A percentile compares a stretch with the other conserved stretches of the same genome.
phyloP scores from a whole-genome alignment of 768 basidiomycete genomes.

The Tulasnella sp. region DNA sequence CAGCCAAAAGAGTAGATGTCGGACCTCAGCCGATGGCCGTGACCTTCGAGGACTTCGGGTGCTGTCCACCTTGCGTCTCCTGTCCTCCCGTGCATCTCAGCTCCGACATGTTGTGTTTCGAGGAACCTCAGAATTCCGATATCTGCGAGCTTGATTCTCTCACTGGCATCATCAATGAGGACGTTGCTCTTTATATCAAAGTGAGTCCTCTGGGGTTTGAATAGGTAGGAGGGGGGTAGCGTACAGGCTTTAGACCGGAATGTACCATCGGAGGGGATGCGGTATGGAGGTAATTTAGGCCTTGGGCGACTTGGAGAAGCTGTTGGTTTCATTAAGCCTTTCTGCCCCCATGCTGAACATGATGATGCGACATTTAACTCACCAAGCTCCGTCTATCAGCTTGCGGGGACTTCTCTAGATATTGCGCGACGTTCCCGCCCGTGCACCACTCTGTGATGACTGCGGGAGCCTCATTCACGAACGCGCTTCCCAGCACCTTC shows the following conservation, averaged over 20 bases:
- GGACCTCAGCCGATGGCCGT: not conserved
- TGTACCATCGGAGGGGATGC: not conserved
- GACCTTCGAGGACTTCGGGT: slow-evolving; percentile 2
- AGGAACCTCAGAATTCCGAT: not conserved
- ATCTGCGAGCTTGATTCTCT: not conserved
- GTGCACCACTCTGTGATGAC: not conserved
- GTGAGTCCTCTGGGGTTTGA: not conserved
- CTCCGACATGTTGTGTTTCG: not conserved
- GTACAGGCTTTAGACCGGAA: not conserved
- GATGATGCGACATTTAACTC: not conserved
- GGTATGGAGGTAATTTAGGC: not conserved
- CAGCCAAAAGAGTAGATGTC: not conserved
- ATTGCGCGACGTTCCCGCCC: not conserved
- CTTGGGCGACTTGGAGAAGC: not conserved
- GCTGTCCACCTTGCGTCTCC: slow-evolving; percentile 9
- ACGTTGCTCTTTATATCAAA: not conserved
- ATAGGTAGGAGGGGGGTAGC: not conserved
- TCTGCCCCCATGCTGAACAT: not conserved
- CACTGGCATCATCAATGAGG: not conserved
- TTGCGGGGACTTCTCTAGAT: not conserved
- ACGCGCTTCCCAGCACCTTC: not conserved
- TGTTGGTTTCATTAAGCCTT: not conserved
- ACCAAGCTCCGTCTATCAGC: not conserved
- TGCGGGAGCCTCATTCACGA: not conserved
- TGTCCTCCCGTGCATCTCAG: not conserved